Evolutionary conservation across 1,284 basidiomycete genomes (phyloP), one percentile per base, ranked within the genome.

Genomic region (Cutaneotrichosporon sp.): DNA sequence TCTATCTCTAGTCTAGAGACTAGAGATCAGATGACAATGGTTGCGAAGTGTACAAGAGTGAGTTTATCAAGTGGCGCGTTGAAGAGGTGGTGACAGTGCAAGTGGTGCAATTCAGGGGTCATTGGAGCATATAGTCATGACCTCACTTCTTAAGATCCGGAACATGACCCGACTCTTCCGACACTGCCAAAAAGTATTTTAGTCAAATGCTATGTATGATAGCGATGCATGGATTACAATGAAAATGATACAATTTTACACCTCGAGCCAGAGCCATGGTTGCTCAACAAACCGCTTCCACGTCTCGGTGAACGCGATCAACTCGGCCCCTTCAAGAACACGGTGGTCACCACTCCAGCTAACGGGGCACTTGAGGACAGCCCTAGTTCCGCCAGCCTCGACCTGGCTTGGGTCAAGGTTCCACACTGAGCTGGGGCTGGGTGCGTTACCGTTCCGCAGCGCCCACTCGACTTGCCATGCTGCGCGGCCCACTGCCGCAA

Each of bases 271-370:
- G 72, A 89, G 82, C 78, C 86, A 87, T 1, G 94, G 94, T 26
- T 83, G 80, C 81, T 96, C 92, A 34, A 95, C 88, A 81, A 88
- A 92, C 22, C 81, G 82, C 71, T 93, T 89, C 92, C 94, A 97
- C 52, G 85, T 85, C 81, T 95, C 91, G 58, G 94, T 90, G 77
- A 97, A 92, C 62, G 89, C 89, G 53, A 92, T 92, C 66, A 97
- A 79, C 81, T 97, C 94, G 0, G 92, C 93, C 7, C 94, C 94
- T 77, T 97, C 93, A 9, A 79, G 70, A 69, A 96, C 88, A 21
- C 94, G 82, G 82, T 97, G 94, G 77, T 97, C 94, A 36, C 90
- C 94, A 69, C 87, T 89, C 90, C 92, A 95, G 65, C 89, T 90
- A 4, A 92, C 85, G 26, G 87, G 86, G 56, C 92, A 81, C 80